These are phyloP conservation scores for Scytalidium sp. DNA, from an alignment of 2,329 filamentous ascomycete species.

Conservation along the genomic window DNA sequence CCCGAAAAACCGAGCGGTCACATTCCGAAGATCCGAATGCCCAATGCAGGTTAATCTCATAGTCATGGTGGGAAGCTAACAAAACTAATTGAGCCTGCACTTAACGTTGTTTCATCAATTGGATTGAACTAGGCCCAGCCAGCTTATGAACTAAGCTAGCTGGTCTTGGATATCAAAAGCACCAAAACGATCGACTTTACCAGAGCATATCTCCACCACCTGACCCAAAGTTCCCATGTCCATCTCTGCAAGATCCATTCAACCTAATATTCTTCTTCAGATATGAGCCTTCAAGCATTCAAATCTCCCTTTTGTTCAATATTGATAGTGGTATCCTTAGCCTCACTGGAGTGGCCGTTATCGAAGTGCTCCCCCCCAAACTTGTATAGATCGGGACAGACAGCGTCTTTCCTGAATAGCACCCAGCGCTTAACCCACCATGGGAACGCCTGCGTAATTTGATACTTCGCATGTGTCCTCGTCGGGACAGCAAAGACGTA, in stretches of 20 bases:
- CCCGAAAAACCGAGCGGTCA: no score
- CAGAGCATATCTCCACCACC: no score
- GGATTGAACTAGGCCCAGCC: no score
- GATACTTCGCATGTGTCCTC: slow-evolving; percentile 18
- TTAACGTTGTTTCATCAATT: no score
- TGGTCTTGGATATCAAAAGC: no score
- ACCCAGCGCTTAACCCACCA: slow-evolving; percentile 55
- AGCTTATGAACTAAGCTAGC: no score
- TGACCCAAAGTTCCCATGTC: no score
- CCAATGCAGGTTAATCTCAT: no score
- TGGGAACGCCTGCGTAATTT: slow-evolving; percentile 50
- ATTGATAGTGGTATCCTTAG: background rate
- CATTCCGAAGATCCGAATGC: no score
- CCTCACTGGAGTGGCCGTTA: slow-evolving; percentile 2
- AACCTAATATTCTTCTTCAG: background rate
- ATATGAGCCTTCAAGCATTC: background rate
- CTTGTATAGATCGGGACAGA: slow-evolving; percentile 13
- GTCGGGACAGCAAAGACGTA: slow-evolving; percentile 45
- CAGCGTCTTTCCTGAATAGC: slow-evolving; percentile 6
- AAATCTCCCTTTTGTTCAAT: background rate
- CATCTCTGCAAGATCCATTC: background rate
- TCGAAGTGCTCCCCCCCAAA: slow-evolving; percentile 13
- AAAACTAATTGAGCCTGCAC: no score
- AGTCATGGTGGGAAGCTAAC: no score
- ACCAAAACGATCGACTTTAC: no score